These are phyloP conservation scores for Myxozyma udenii DNA, from an alignment of 805 yeast genomes.

Conservation along the genomic window DNA sequence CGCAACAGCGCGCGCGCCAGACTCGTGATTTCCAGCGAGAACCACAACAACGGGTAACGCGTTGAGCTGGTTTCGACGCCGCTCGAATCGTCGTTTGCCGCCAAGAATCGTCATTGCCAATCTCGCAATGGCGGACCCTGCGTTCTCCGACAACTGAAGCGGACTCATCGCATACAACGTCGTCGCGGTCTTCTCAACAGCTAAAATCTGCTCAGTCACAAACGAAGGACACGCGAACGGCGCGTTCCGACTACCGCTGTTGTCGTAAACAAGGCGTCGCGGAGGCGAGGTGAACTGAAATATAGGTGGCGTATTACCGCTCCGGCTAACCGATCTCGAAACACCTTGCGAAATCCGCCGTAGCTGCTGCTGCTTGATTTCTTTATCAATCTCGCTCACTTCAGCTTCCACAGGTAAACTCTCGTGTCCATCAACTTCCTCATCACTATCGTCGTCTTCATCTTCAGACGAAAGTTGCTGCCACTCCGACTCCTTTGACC, in stretches of 20 bases:
- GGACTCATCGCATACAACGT: constrained; percentile 54
- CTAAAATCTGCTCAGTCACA: constrained; percentile 74
- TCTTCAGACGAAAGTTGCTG: constrained; percentile 9
- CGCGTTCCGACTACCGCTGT: constrained; percentile 1
- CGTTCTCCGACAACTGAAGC: constrained; percentile 55
- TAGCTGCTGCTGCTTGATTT: constrained; percentile 11
- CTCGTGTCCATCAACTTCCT: neutral
- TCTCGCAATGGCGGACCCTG: constrained; percentile 63
- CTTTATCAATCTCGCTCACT: constrained; percentile 22
- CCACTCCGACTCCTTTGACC: constrained; percentile 12
- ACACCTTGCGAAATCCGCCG: constrained; percentile 13
- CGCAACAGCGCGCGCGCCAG: constrained; percentile 74
- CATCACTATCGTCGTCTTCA: constrained; percentile 14
- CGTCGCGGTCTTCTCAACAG: constrained; percentile 60
- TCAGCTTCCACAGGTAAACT: constrained; percentile 14
- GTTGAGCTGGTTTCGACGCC: constrained; percentile 72
- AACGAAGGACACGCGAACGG: constrained; percentile 42
- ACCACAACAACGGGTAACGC: constrained; percentile 73
- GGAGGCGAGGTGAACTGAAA: constrained; percentile 5
- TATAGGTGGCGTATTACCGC: constrained; percentile 10
- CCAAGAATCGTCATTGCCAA: constrained; percentile 63
- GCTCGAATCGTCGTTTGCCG: constrained; percentile 62
- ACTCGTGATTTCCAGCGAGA: constrained; percentile 63
- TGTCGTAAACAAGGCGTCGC: constrained; percentile 10
- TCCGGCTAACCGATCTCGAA: constrained; percentile 11